Evolutionary conservation across 1,284 basidiomycete genomes (phyloP), one percentile per base, ranked within the genome.

Genomic region (Trichosporon coremiiforme): DNA sequence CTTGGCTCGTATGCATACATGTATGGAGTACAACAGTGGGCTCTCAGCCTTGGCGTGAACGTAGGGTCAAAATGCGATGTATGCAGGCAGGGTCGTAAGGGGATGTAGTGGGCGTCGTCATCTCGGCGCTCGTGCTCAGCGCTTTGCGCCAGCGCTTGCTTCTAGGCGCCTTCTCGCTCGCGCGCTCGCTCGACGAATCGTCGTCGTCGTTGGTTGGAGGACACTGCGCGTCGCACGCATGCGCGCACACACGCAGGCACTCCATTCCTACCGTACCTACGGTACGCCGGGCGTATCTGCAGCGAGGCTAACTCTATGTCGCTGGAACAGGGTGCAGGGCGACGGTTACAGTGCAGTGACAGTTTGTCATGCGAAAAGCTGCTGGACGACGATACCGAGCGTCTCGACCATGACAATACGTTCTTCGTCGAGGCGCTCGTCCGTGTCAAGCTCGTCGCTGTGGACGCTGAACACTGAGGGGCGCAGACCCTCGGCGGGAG

Each of bases 361-460:
- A 10, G 2, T 10, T 1, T 60, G 17, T 60, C 57, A 60, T 15
- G 57, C 31, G 57, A 60, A 60, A 31, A 60, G 57, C 57, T 60
- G 57, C 57, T 60, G 57, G 29, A 60, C 57, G 17, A 60, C 57
- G 57, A 60, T 60, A 13, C 57, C 57, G 31, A 60, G 57, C 31
- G 57, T 60, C 57, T 60, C 57, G 57, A 60, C 57, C 57, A 60
- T 60, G 57, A 60, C 57, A 31, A 60, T 60, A 31, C 57, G 57
- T 25, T 60, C 57, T 25, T 60, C 57, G 57, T 60, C 57, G 57
- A 60, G 57, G 29, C 57, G 57, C 57, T 60, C 57, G 57, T 60
- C 57, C 57, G 31, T 33, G 57, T 35, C 31, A 31, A 60, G 57
- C 29, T 60, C 57, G 57, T 60, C 57, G 57, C 15, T 35, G 57